Conservation (phyloP, 306 rosid genomes). For the Canavalia gladiata region DNA sequence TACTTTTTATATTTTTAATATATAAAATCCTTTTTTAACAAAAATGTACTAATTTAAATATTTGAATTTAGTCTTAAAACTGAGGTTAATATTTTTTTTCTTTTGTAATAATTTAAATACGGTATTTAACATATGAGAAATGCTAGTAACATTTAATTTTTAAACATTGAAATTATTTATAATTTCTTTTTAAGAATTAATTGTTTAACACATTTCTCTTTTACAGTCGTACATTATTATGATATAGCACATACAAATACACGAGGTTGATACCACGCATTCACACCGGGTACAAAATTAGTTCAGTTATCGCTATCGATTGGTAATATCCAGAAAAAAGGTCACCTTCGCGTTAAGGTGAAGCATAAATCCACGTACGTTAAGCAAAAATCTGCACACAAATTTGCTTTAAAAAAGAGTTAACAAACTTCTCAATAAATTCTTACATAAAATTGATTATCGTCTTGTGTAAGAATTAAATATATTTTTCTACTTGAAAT, state of each 20-base stretch:
- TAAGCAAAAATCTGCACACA: not conserved
- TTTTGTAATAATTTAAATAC: no score
- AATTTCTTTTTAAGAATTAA: not conserved
- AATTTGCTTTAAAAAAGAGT: no score
- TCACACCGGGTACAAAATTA: conserved; percentile 3
- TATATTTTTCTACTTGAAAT: not conserved
- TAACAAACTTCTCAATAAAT: no score
- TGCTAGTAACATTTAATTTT: no score
- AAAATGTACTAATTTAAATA: no score
- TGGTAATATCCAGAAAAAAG: not conserved
- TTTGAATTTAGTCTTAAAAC: no score
- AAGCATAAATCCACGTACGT: not conserved
- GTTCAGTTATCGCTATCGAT: not conserved
- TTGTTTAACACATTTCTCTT: not conserved
- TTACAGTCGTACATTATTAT: not conserved
- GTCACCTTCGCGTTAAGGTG: not conserved
- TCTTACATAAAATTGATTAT: no score
- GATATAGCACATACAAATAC: not conserved
- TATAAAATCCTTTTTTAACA: no score
- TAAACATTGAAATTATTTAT: no score
- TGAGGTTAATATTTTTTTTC: no score
- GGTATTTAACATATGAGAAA: not conserved
- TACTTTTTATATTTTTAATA: no score
- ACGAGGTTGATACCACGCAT: not conserved
- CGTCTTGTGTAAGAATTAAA: no score